A percentile compares a stretch with the other conserved stretches of the same genome.
Conservation (phyloP, 106 monocot species). For the Posidonia australis region DNA sequence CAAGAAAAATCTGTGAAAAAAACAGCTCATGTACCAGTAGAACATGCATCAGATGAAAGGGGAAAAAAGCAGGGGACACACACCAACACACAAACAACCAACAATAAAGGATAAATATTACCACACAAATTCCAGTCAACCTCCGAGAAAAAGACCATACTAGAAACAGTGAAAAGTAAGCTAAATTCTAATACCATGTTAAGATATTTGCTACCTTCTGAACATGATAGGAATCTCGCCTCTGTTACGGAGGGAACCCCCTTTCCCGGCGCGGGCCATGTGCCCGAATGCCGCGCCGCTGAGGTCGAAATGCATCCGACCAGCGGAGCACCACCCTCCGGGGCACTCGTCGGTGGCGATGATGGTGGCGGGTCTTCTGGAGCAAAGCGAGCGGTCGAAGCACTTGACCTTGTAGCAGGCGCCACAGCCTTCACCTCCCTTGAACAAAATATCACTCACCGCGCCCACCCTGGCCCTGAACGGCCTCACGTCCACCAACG, state of each 20-base stretch:
- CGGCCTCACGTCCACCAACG: constrained; percentile 84
- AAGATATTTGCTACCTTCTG: constrained; percentile 57
- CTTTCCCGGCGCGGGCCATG: constrained; percentile 58
- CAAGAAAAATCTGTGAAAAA: background rate
- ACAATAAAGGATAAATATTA: no score
- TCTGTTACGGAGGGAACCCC: constrained; percentile 46
- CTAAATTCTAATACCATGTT: no score
- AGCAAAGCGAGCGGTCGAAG: constrained; percentile 47
- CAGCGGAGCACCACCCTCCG: constrained; percentile 74
- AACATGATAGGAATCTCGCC: constrained; percentile 67
- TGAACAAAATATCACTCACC: constrained; percentile 87
- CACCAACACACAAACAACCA: no score
- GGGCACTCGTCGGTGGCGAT: constrained; percentile 95
- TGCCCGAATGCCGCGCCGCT: constrained; percentile 89
- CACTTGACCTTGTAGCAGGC: constrained; percentile 94
- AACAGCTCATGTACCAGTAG: background rate
- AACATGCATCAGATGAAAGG: background rate
- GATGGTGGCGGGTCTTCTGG: constrained; percentile 69
- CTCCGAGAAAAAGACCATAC: background rate
- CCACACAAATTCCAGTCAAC: background rate
- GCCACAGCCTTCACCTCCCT: constrained; percentile 79
- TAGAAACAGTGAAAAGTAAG: no score
- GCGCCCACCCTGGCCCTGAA: constrained; percentile 72
- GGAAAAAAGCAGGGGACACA: constrained; percentile 3
- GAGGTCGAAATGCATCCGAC: constrained; percentile 76